Evolutionary conservation across 2,329 filamentous ascomycete genomes (phyloP), one percentile per base, ranked within the genome.

Genomic region (Fusarium redolens): DNA sequence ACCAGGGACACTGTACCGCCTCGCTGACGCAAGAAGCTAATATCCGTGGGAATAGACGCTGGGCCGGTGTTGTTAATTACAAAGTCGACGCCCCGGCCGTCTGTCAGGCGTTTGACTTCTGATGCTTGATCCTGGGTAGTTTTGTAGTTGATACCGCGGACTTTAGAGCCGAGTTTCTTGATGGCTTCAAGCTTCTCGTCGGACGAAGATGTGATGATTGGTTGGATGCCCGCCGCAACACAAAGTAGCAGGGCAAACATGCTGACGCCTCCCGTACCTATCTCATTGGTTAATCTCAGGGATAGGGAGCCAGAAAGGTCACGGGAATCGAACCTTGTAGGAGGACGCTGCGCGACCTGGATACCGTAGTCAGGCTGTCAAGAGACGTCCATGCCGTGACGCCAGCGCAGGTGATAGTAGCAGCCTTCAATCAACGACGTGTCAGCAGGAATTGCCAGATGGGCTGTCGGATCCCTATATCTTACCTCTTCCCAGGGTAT

Each of bases 391-490:
- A 50, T 2, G 47, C 47, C 4, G 47, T 33, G 15, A 50, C n/a
- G 13, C 47, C 47, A 14, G n/a, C 47, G 5, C 30, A 50, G 4
- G 47, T 50, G n/a, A 50, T 50, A 3, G 30, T 33, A 50, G 47
- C 47, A 7, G 47, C 30, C 43, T 44, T 13, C 0, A 28, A 44
- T 22, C 7, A 43, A 22, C 0, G 13, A 5, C 33, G 15, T 22
- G 40, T 43, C 14, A 48, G 45, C 10, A n/a, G 28, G 2, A 18
- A 12, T 8, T 3, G 5, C 14, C 6, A 28, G 28, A 28, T 28
- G 28, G 6, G 15, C 18, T 30, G 0, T 48, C 1, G 3, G 6
- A 1, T 17, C 13, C 5, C 0, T 5, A 2, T 18, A 0, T 13
- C n/a, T 18, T 7, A 50, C 47, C 15, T 50, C 30, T 10, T 33